phyloP scores from a whole-genome alignment of 805 yeast genomes.

The Komagataella pastoris region DNA sequence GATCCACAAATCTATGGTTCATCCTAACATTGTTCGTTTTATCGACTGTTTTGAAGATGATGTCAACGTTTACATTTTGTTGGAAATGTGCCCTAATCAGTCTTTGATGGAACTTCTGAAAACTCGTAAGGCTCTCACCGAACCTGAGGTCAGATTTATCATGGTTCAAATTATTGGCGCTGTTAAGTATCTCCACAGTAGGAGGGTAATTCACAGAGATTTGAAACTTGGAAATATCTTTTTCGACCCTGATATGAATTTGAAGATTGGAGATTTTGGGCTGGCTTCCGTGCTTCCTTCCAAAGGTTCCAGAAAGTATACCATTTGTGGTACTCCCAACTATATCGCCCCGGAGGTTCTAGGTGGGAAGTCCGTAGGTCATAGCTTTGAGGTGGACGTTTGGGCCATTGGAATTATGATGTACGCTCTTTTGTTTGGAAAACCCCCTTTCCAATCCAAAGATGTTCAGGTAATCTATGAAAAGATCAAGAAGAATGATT shows the following conservation, averaged over 20 bases:
- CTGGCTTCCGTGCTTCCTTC: conserved; percentile 86
- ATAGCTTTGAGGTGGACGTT: conserved; percentile 86
- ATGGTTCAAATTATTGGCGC: conserved; percentile 94
- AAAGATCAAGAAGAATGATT: conserved; percentile 75
- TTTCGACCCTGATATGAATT: conserved; percentile 85
- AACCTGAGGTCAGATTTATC: conserved; percentile 82
- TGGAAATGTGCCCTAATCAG: conserved; percentile 93
- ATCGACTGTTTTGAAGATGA: conserved; percentile 97
- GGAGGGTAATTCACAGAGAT: conserved; percentile 92
- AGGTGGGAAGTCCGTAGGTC: conserved; percentile 79
- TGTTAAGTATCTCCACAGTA: conserved; percentile 78
- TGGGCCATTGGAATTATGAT: conserved; percentile 98
- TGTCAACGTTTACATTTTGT: conserved; percentile 79
- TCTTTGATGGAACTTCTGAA: conserved; percentile 87
- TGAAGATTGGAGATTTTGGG: conserved; percentile 96
- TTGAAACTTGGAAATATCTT: conserved; percentile 92
- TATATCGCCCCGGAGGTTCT: conserved; percentile 97
- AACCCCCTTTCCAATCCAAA: conserved; percentile 96
- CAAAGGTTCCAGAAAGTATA: conserved; percentile 64
- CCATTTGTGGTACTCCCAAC: conserved; percentile 98
- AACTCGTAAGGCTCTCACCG: conserved; percentile 71
- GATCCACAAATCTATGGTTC: conserved; percentile 82
- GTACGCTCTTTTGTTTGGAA: conserved; percentile 83
- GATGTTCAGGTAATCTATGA: conserved; percentile 89
- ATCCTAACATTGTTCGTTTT: conserved; percentile 83